These are phyloP conservation scores for Physocladia obscura DNA, from an alignment of 192 early-diverging fungal species.

Conservation along the genomic window DNA sequence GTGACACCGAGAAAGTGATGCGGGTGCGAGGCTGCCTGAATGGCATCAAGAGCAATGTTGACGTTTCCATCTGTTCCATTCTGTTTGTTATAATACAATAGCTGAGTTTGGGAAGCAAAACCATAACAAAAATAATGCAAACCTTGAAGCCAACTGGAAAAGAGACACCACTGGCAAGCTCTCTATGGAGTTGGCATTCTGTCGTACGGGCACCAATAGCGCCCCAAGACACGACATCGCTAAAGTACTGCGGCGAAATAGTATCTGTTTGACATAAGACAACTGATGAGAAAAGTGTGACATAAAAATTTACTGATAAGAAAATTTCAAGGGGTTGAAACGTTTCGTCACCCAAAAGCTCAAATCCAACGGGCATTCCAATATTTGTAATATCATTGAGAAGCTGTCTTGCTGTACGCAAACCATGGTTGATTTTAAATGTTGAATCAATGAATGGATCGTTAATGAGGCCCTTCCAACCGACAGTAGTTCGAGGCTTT, in stretches of 20 bases:
- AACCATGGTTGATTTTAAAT: constrained; percentile 96
- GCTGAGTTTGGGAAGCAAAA: background rate
- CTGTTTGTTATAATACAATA: background rate
- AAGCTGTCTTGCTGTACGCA: constrained; percentile 79
- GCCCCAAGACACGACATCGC: constrained; percentile 91
- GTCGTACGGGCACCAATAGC: constrained; percentile 97
- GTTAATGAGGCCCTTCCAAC: constrained; percentile 91
- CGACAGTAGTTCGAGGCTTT: constrained; percentile 95
- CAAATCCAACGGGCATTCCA: constrained; percentile 84
- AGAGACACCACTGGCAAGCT: constrained; percentile 89
- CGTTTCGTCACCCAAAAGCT: constrained; percentile 62
- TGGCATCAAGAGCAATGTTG: constrained; percentile 86
- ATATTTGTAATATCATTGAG: constrained; percentile 75
- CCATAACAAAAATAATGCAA: background rate
- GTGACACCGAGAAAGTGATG: constrained; percentile 95
- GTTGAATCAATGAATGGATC: constrained; percentile 61
- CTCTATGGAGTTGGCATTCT: constrained; percentile 92
- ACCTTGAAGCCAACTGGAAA: constrained; percentile 97
- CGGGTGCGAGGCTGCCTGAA: constrained; percentile 79
- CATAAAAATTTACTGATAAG: background rate
- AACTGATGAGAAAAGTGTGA: constrained; percentile 92
- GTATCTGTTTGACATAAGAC: constrained; percentile 55
- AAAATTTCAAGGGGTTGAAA: background rate
- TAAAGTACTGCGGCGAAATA: constrained; percentile 93
- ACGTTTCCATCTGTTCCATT: constrained; percentile 88